Base-by-base conservation (phyloP, 2,329 filamentous ascomycete species). In the Arachnopeziza araneosa region DNA sequence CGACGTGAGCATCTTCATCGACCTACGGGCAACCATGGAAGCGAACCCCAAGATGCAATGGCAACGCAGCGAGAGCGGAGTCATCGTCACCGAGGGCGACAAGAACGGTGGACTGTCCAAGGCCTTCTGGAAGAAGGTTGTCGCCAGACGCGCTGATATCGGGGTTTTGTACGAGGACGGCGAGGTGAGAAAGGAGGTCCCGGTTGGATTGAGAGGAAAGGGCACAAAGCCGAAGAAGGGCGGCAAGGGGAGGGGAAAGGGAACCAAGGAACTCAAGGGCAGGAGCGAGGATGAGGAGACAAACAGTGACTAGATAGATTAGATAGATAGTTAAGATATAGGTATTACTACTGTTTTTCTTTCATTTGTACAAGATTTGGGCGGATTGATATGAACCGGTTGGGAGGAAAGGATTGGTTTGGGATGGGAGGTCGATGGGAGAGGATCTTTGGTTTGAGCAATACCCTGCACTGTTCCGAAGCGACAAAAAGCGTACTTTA, bases 151-250 rank as follows among this genome's bases (percentile, higher is more conserved):
- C 5, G 70, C 73, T 1, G 77, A 78, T 60, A 72, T 79, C 36
- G 77, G 76, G 5, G 62, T 78, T 1, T 66, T 79, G 51, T 77
- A 74, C 61, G 76, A 79, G 68, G 70, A 77, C 58, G 77, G 77
- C 10, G 69, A 75, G 65, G 73, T 77, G 22, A 72, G 71, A 52
- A 77, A 77, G 66, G 77, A 79, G 63, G 70, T 79, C 1, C 76
- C 76, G 0, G 70, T 75, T 22, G 74, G 68, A 23, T 64, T 78
- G 24, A 70, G 76, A 14, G 76, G 76, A 2, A 77, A 77, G 66
- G 75, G 75, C 17, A 69, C 67, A 9, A 78, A 77, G 69, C 73
- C 66, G 2, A 72, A 71, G 66, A 69, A 67, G 60, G 65, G 67
- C 1, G 76, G 75, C 53, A 77, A 77, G 68, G 75, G 72, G 10